A percentile compares a stretch with the other conserved stretches of the same genome.
Conservation (phyloP, 2,329 filamentous ascomycete genomes). For the Drechslerella coelobrocha region DNA sequence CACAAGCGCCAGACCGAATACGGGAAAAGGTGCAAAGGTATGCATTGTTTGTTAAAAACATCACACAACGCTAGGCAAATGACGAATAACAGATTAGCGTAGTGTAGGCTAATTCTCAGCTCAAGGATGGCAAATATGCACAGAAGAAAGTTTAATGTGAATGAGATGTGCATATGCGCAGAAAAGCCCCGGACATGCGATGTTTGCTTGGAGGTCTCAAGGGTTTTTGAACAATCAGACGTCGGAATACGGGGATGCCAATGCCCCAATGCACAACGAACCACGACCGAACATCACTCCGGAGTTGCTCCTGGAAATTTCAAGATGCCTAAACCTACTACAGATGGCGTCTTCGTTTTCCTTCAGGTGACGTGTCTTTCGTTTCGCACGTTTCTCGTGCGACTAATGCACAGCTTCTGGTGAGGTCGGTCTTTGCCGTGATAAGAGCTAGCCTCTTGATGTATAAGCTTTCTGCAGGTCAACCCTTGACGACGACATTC, state of each 20-base stretch:
- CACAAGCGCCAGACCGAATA: background rate
- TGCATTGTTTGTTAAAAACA: conserved; percentile 2
- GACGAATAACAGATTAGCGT: background rate
- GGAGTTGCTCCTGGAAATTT: conserved; percentile 1
- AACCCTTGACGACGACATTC: background rate
- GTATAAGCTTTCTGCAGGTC: background rate
- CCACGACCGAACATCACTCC: conserved; percentile 1
- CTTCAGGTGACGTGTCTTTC: background rate
- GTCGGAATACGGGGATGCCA: background rate
- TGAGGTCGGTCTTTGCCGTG: background rate
- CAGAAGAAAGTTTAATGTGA: background rate
- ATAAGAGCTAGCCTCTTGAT: background rate
- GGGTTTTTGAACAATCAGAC: conserved; percentile 2
- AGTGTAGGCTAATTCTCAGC: background rate
- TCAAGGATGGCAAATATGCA: background rate
- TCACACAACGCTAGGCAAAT: background rate
- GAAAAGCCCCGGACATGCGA: background rate
- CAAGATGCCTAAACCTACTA: background rate
- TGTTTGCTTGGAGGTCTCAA: conserved; percentile 4
- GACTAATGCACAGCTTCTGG: background rate
- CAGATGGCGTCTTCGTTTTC: background rate
- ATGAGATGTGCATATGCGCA: background rate
- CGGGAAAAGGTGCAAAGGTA: background rate
- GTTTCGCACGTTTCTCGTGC: background rate
- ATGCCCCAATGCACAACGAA: background rate